Evolutionary conservation across 1,139 yeast species (phyloP), one percentile per base, ranked within the genome.

Genomic region (Taphrina betulina): DNA sequence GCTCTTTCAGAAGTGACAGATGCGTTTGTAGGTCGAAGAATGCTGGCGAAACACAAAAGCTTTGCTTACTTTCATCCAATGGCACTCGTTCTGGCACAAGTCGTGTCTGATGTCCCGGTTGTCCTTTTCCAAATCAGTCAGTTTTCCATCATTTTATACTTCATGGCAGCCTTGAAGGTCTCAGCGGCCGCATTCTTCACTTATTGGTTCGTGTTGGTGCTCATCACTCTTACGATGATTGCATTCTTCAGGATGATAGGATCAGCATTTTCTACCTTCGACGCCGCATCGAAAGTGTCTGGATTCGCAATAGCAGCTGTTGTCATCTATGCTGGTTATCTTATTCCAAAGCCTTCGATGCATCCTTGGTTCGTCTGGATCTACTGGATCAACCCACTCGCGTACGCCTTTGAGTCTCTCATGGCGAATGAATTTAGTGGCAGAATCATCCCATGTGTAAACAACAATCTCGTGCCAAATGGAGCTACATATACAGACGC

Each of bases 41-140:
- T 86, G 62, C 86, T 85, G 28, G 90, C 84, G 68, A 86, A 86
- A 66, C 95, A 86, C 64, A 82, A 82, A 67, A 77, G 81, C 41
- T 85, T 80, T 67, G 87, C 89, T 0, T 69, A 84, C 55, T 85
- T 85, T 64, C 87, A 82, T 62, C 92, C 92, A n/a, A 77, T 87
- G 58, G 86, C 89, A 1, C 88, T 84, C 64, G 88, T 92, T 0
- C 65, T 83, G 23, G 85, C 90, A 0, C 79, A 86, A 3, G 76
- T 83, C 58, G 64, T 83, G 12, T 78, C 87, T 3, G 88, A 84
- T 64, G 65, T 84, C 60, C 94, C 94, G 0, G 72, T 78, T 37
- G 85, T 84, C 68, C 56, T 83, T 16, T 44, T 74, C 29, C 78
- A 80, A 44, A 74, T 82, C 5, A 62, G 82, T 35, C 71, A 72